phyloP scores from a whole-genome alignment of 148 eudicot genomes.

The Linanthus parryae region DNA sequence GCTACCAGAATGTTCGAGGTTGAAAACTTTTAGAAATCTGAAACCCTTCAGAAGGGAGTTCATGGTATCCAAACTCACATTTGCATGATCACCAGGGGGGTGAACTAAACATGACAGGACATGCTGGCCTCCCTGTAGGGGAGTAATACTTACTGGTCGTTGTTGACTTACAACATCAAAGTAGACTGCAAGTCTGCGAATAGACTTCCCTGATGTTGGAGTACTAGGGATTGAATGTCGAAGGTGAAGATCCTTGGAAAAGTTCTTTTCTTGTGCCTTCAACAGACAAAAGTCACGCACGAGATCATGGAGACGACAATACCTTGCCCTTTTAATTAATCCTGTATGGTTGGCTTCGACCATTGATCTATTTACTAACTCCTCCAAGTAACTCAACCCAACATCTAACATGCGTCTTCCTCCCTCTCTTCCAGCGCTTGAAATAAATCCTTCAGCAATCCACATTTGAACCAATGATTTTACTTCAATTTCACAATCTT shows the following conservation, averaged over 20 bases:
- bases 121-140: not conserved
- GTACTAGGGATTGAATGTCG: not conserved
- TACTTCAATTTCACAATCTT: slow-evolving; percentile 15
- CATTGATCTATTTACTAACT: slow-evolving; percentile 25
- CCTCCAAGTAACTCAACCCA: slow-evolving; percentile 19
- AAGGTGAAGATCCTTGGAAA: slow-evolving; percentile 4
- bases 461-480: slow-evolving; percentile 19
- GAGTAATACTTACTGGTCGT: no score
- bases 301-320: slow-evolving; percentile 20
- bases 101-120: slow-evolving; percentile 9
- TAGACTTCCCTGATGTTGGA: no score
- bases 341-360: slow-evolving; percentile 25
- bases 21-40: not conserved
- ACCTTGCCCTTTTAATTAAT: not conserved
- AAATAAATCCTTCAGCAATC: slow-evolving; percentile 30
- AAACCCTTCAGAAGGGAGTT: not conserved
- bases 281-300: slow-evolving; percentile 14
- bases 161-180: no score
- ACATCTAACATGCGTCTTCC: slow-evolving; percentile 9
- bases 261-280: slow-evolving; percentile 19
- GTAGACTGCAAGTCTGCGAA: no score
- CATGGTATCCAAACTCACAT: no score
- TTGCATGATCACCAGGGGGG: not conserved
- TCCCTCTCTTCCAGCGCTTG: not conserved
- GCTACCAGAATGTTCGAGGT: not conserved